Percentiles rank a stretch among this genome's conserved stretches.
These are phyloP conservation scores for Trebouxiophyceae sp. DNA, from an alignment of 163 green algal genomes.

Conservation along the genomic window DNA sequence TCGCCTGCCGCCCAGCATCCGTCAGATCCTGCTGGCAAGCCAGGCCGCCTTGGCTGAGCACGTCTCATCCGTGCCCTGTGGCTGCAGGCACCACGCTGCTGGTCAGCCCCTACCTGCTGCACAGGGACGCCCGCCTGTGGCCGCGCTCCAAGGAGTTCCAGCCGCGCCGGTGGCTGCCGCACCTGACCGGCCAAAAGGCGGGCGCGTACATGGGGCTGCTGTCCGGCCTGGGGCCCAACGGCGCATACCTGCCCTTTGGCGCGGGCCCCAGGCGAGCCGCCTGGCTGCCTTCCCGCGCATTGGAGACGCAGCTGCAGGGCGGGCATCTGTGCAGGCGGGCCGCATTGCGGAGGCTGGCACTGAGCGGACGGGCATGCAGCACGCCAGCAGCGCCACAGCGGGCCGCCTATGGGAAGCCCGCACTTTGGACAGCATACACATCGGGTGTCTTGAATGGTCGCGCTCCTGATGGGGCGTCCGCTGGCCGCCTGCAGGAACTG, in stretches of 20 bases:
- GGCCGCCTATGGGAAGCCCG: too few species aligned
- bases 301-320: too few species aligned
- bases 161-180: neutral
- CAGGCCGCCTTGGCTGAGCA: too few species aligned
- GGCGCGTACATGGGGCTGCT: slow-evolving; percentile 19
- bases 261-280: neutral
- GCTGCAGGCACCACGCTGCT: slow-evolving; percentile 53
- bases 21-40: too few species aligned
- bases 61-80: too few species aligned
- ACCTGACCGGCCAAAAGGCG: neutral
- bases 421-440: too few species aligned
- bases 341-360: too few species aligned
- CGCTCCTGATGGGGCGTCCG: neutral
- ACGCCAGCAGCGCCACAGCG: too few species aligned
- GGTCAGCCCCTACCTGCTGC: slow-evolving; percentile 70
- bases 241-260: slow-evolving; percentile 75
- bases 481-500: slow-evolving; percentile 51
- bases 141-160: neutral
- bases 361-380: too few species aligned
- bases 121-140: slow-evolving; percentile 56
- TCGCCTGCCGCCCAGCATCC: too few species aligned
- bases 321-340: too few species aligned
- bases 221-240: slow-evolving; percentile 54
- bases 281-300: too few species aligned
- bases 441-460: neutral